Conservation (phyloP, 345 rosid species). For the Abelmoschus esculentus region DNA sequence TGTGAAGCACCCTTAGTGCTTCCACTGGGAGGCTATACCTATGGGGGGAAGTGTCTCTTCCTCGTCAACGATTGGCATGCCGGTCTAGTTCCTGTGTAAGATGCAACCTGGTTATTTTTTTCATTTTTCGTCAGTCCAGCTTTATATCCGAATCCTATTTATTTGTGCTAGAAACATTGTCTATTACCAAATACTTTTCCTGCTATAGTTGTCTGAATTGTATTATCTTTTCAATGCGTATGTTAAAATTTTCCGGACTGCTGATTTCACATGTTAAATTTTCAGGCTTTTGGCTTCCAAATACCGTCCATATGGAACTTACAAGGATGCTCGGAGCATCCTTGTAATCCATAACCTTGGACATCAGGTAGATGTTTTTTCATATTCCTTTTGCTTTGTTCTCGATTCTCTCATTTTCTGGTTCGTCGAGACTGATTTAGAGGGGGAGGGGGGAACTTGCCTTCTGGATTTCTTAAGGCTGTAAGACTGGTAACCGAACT, state of each 20-base stretch:
- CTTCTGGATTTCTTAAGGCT: background rate
- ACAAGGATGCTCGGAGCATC: conserved; percentile 78
- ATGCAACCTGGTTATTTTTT: conserved; percentile 6
- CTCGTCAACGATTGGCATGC: conserved; percentile 99
- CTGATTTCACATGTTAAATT: conserved; percentile 3
- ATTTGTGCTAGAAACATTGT: too few relatives aligned
- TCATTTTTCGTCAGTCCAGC: background rate
- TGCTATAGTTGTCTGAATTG: background rate
- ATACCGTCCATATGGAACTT: conserved; percentile 77
- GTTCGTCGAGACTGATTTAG: background rate
- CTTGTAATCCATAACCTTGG: conserved; percentile 89
- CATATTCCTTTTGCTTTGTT: conserved; percentile 2
- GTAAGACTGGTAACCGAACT: background rate
- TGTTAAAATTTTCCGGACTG: background rate
- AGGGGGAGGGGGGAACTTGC: background rate
- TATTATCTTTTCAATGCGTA: background rate
- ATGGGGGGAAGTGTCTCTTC: conserved; percentile 86
- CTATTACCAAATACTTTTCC: background rate
- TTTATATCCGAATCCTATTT: background rate
- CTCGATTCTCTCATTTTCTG: background rate
- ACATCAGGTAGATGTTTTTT: conserved; percentile 60
- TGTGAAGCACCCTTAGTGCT: conserved; percentile 96
- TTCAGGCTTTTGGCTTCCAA: conserved; percentile 85
- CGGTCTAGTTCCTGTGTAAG: conserved; percentile 90
- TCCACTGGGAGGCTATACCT: conserved; percentile 85